A percentile compares a stretch with the other conserved stretches of the same genome.
phyloP scores from a whole-genome alignment of 2,329 filamentous ascomycete species.

The Curvularia sp. region DNA sequence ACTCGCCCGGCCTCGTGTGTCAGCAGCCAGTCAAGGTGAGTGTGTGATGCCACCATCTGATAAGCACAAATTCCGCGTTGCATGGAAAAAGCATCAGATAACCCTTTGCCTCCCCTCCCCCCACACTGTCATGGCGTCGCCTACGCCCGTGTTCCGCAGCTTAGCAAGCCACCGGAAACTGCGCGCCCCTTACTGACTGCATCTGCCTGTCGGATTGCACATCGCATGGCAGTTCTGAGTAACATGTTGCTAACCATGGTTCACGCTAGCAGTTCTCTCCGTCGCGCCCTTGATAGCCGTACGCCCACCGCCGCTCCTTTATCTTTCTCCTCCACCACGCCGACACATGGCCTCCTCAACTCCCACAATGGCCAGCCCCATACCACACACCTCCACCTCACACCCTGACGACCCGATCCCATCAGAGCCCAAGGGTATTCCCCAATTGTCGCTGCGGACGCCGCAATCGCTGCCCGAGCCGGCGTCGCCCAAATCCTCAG shows the following conservation, averaged over 20 bases:
- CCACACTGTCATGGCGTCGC: slow-evolving; percentile 14
- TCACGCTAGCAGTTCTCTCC: slow-evolving; percentile 29
- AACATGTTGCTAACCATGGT: slow-evolving; percentile 41
- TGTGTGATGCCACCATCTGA: slow-evolving; percentile 41
- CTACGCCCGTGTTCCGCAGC: slow-evolving; percentile 10
- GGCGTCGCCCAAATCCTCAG: slow-evolving; percentile 51
- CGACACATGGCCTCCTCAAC: slow-evolving; percentile 34
- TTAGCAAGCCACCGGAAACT: slow-evolving; percentile 5
- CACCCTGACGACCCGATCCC: slow-evolving; percentile 58
- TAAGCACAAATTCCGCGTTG: slow-evolving; percentile 28
- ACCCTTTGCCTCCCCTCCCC: slow-evolving; percentile 7
- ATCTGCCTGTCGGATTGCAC: slow-evolving; percentile 1
- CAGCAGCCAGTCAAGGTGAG: slow-evolving; percentile 31
- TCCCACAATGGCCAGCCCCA: slow-evolving; percentile 32
- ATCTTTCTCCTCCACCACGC: slow-evolving; percentile 21
- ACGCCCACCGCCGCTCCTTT: slow-evolving; percentile 16
- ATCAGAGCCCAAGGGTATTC: slow-evolving; percentile 49
- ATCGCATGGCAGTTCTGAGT: slow-evolving; percentile 9
- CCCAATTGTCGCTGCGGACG: slow-evolving; percentile 37
- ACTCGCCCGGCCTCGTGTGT: slow-evolving; percentile 24
- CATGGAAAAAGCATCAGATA: slow-evolving; percentile 22
- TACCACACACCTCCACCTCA: slow-evolving; percentile 54
- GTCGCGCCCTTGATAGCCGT: slow-evolving; percentile 26
- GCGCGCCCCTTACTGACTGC: background rate
- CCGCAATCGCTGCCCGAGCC: slow-evolving; percentile 38